A percentile compares a stretch with the other conserved stretches of the same genome.
Evolutionary conservation across 2,329 filamentous ascomycete genomes (phyloP).

Genomic region (Microcyclospora pomicola): DNA sequence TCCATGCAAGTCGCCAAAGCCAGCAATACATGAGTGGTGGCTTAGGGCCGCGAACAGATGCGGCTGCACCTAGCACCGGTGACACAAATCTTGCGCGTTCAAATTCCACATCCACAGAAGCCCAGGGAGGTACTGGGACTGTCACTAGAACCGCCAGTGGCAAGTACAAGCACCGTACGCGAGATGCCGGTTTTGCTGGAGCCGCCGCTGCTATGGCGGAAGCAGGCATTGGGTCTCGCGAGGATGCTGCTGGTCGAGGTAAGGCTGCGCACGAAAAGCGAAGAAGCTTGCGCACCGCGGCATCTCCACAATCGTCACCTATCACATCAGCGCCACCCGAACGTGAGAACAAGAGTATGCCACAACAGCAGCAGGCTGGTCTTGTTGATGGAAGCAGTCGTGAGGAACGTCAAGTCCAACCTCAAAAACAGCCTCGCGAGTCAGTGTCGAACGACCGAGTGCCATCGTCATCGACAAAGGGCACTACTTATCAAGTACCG

Average conservation of each 20-base stretch:
- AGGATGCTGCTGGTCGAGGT: slow-evolving; percentile 14
- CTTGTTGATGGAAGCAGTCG: neutral
- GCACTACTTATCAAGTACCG: slow-evolving; percentile 21
- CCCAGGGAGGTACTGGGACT: slow-evolving; percentile 4
- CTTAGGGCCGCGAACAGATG: slow-evolving; percentile 4
- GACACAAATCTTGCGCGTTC: neutral
- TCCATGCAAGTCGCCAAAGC: no score
- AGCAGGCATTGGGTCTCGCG: slow-evolving; percentile 1
- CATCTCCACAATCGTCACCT: slow-evolving; percentile 8
- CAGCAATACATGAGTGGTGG: neutral
- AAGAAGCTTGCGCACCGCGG: slow-evolving; percentile 8
- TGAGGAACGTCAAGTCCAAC: slow-evolving; percentile 14
- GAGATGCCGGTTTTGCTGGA: slow-evolving; percentile 21
- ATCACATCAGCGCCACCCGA: slow-evolving; percentile 12
- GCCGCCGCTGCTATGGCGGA: slow-evolving; percentile 16
- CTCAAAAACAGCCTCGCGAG: slow-evolving; percentile 24
- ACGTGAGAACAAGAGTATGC: slow-evolving; percentile 22
- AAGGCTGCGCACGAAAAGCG: slow-evolving; percentile 19
- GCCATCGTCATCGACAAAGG: slow-evolving; percentile 11
- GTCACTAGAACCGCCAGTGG: slow-evolving; percentile 7
- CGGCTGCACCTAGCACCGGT: neutral
- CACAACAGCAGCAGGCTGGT: slow-evolving; percentile 1
- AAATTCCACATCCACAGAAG: neutral
- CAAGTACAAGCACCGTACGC: slow-evolving; percentile 15
- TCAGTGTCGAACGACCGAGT: slow-evolving; percentile 19